Percentiles rank a stretch among this genome's conserved stretches.
Conservation (phyloP, 2,329 filamentous ascomycete species). For the Scleromitrula shiraiana region DNA sequence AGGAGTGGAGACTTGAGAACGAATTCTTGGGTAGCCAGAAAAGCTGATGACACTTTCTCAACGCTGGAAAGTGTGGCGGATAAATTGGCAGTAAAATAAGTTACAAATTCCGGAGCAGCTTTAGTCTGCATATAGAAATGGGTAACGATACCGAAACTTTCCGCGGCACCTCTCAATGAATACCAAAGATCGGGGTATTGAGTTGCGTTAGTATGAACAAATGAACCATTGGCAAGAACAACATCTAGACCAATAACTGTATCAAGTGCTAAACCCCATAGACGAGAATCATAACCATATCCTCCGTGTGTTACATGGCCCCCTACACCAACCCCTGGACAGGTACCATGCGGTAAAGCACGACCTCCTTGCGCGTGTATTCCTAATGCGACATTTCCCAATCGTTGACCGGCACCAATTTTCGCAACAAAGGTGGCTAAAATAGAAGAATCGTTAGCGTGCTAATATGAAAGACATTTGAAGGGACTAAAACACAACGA, state of each 20-base stretch:
- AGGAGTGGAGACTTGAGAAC: constrained; percentile 34
- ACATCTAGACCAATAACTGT: constrained; percentile 32
- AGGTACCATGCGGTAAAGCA: constrained; percentile 24
- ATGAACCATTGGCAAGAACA: constrained; percentile 32
- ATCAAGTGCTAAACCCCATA: constrained; percentile 6
- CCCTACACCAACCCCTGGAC: constrained; percentile 5
- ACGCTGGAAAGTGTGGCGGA: constrained; percentile 15
- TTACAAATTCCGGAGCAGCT: constrained; percentile 26
- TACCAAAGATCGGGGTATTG: constrained; percentile 25
- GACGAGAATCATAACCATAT: constrained; percentile 2
- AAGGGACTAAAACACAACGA: too few relatives aligned
- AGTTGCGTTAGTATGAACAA: constrained; percentile 20
- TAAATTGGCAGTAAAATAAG: constrained; percentile 20
- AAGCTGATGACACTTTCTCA: constrained; percentile 21
- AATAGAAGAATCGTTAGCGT: neutral
- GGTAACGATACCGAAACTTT: constrained; percentile 31
- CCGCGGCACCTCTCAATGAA: constrained; percentile 29
- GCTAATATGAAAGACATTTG: neutral
- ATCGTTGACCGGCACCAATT: constrained; percentile 34
- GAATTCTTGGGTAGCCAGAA: constrained; percentile 35
- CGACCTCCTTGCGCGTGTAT: constrained; percentile 31
- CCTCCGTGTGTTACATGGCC: constrained; percentile 6
- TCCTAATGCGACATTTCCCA: constrained; percentile 35
- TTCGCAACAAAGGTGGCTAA: constrained; percentile 15
- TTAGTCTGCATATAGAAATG: constrained; percentile 29